Evolutionary conservation across 768 basidiomycete species (phyloP), one percentile per base, ranked within the genome.

Genomic region (Hericium erinaceus): DNA sequence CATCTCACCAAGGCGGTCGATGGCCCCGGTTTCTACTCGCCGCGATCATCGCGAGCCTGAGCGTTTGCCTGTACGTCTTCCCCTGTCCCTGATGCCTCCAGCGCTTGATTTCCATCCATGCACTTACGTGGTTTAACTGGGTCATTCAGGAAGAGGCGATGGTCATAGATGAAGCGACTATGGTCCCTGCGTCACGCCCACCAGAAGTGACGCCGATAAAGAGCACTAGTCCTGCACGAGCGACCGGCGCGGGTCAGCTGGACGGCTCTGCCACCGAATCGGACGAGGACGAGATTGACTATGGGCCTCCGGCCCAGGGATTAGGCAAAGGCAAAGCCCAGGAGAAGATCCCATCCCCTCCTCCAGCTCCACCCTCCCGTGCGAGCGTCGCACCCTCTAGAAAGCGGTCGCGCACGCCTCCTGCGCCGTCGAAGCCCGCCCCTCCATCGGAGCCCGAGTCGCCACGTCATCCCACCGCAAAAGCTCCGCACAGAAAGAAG

Each of bases 371-470:
- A 22, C 50, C 44, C 50, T 54, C 58, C 44, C 49, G 51, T 28
- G 52, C 39, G 10, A 15, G 58, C 5, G 57, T 33, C 8, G 18
- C 57, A 38, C 20, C 54, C 46, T 6, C 39, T 59, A 39, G 39
- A 49, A 60, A 37, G 50, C 41, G 20, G 49, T 51, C 24, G 49
- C 49, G 6, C 49, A 26, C 49, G 22, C 24, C 49, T 37, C 20
- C 22, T 15, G 20, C 22, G 49, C 22, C 49, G 49, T 24, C 22
- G 44, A 33, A 33, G 44, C 44, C n/a, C 44, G 26, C 20, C 2
- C 52, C 49, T n/a, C 48, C 64, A 33, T 71, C 70, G 39, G 79
- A 78, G 61, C 73, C 80, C 10, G 80, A 82, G 57, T 77, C 80
- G 3, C 78, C 33, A 33, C 33, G 33, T 33, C 33, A 81, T n/a